These are phyloP conservation scores for Backusella australiensis DNA, from an alignment of 192 early-diverging fungal genomes.

Conservation along the genomic window DNA sequence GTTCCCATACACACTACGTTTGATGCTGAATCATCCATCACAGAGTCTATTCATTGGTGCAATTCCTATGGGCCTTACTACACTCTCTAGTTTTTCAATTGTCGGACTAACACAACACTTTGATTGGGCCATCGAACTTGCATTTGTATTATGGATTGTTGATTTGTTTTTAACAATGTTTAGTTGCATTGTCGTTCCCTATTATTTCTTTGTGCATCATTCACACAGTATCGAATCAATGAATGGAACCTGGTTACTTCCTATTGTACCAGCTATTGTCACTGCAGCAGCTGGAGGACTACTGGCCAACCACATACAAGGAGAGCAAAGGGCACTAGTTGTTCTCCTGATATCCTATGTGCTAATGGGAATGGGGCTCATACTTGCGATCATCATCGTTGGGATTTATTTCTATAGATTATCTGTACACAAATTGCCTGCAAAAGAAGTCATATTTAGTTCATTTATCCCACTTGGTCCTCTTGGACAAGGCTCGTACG, in stretches of 20 bases:
- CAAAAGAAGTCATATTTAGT: slow-evolving; percentile 46
- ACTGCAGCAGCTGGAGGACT: slow-evolving; percentile 42
- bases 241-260: slow-evolving; percentile 46
- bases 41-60: slow-evolving; percentile 48
- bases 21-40: slow-evolving; percentile 44
- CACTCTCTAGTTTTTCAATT: slow-evolving; percentile 33
- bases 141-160: slow-evolving; percentile 44
- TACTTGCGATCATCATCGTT: slow-evolving; percentile 38
- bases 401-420: slow-evolving; percentile 45
- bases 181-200: slow-evolving; percentile 40
- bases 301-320: slow-evolving; percentile 27
- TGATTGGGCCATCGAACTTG: slow-evolving; percentile 40
- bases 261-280: slow-evolving; percentile 51
- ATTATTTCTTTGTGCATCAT: slow-evolving; percentile 40
- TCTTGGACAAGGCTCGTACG: slow-evolving; percentile 37
- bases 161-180: slow-evolving; percentile 37
- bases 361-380: slow-evolving; percentile 47
- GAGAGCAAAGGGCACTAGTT: slow-evolving; percentile 16
- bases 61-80: slow-evolving; percentile 49
- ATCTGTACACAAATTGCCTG: slow-evolving; percentile 37
- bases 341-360: slow-evolving; percentile 42
- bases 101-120: slow-evolving; percentile 24
- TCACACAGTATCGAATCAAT: slow-evolving; percentile 39
- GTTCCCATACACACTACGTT: slow-evolving; percentile 41
- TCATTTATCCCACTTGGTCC: slow-evolving; percentile 52